Percentiles rank a stretch among this genome's conserved stretches.
phyloP scores from a whole-genome alignment of 108 stramenopile species.

The Phaeodactylum tricornutum region DNA sequence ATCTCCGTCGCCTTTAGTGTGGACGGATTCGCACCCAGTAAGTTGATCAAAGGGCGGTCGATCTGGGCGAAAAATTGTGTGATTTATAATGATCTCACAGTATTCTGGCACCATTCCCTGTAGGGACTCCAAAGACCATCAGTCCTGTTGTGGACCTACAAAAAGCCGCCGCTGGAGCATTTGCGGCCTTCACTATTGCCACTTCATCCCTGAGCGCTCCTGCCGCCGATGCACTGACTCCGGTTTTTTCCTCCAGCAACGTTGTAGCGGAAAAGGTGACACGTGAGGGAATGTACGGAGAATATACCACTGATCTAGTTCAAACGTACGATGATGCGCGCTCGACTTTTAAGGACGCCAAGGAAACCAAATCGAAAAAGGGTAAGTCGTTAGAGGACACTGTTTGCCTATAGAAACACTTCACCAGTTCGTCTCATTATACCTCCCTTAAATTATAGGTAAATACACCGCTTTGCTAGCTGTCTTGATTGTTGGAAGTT shows the following conservation, averaged over 20 bases:
- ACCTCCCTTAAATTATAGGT: constrained; percentile 28
- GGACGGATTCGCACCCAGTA: too few species aligned
- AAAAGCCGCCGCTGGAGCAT: too few species aligned
- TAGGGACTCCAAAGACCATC: too few species aligned
- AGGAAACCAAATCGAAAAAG: constrained; percentile 85
- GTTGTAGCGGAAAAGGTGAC: constrained; percentile 60
- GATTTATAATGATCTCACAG: too few species aligned
- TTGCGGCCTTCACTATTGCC: too few species aligned
- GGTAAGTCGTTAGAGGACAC: constrained; percentile 63
- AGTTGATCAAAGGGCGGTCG: too few species aligned
- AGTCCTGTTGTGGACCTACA: too few species aligned
- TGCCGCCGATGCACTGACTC: too few species aligned
- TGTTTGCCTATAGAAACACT: background rate
- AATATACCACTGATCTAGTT: constrained; percentile 72
- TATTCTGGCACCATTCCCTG: too few species aligned
- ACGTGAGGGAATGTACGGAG: constrained; percentile 71
- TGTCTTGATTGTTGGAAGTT: constrained; percentile 88
- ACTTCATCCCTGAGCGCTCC: too few species aligned
- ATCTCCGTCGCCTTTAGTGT: too few species aligned
- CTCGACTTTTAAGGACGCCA: constrained; percentile 79
- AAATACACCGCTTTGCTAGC: constrained; percentile 91
- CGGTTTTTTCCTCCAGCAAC: constrained; percentile 31
- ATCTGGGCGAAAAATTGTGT: too few species aligned
- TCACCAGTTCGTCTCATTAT: constrained; percentile 26
- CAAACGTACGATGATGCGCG: constrained; percentile 67